These are phyloP conservation scores for Vigna nakashimae DNA, from an alignment of 306 rosid species.

Conservation along the genomic window DNA sequence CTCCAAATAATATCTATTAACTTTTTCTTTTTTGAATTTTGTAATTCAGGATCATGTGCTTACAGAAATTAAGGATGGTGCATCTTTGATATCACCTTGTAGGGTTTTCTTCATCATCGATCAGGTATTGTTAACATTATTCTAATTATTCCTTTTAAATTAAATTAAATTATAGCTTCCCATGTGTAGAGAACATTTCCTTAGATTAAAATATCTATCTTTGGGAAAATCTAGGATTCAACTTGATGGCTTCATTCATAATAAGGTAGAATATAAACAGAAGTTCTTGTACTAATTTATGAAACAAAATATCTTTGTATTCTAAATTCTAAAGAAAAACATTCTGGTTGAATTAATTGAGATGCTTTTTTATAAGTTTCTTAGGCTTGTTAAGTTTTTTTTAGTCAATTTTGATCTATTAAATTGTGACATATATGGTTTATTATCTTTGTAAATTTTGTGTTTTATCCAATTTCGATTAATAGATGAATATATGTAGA, in stretches of 20 bases:
- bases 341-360: not conserved
- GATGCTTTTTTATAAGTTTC: not conserved
- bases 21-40: slow-evolving; percentile 24
- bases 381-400: no score
- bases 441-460: no score
- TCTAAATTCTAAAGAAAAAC: not conserved
- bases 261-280: not conserved
- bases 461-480: no score
- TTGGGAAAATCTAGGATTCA: not conserved
- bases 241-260: not conserved
- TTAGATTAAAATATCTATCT: slow-evolving; percentile 16
- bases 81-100: slow-evolving; percentile 36
- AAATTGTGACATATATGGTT: no score
- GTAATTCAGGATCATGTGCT: slow-evolving; percentile 60
- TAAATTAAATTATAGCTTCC: slow-evolving; percentile 13
- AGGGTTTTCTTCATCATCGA: slow-evolving; percentile 50
- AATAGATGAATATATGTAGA: no score
- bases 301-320: not conserved
- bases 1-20: not conserved
- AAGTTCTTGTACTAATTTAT: not conserved
- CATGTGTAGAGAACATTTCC: slow-evolving; percentile 6
- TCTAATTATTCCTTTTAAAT: not conserved
- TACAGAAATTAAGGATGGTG: slow-evolving; percentile 59
- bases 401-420: no score
- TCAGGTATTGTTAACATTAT: slow-evolving; percentile 26